These are phyloP conservation scores for Leccinum uliginosum DNA, from an alignment of 768 basidiomycete species.

Conservation along the genomic window DNA sequence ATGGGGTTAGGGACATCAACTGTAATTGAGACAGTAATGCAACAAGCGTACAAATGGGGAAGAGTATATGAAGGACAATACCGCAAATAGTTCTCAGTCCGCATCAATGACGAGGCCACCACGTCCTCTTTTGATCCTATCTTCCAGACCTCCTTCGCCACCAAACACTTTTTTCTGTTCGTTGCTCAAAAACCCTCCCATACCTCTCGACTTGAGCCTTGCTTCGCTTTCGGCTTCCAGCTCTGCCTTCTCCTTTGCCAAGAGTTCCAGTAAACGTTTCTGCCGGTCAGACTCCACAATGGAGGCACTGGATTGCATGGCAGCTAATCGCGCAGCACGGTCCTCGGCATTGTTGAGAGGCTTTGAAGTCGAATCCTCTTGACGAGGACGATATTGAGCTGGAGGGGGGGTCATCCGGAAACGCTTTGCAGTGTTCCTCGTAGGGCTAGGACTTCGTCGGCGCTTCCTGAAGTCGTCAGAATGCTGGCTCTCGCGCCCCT, in stretches of 20 bases:
- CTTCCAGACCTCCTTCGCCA: constrained; percentile 72
- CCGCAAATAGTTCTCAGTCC: constrained; percentile 18
- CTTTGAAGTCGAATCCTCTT: constrained; percentile 10
- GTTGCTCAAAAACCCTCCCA: constrained; percentile 74
- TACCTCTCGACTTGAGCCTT: constrained; percentile 68
- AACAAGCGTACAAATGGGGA: constrained; percentile 7
- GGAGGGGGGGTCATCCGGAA: constrained; percentile 42
- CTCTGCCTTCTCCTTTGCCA: constrained; percentile 78
- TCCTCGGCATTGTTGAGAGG: constrained; percentile 38
- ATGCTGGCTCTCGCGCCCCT: constrained; percentile 20
- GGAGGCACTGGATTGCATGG: constrained; percentile 79
- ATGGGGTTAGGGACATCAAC: neutral
- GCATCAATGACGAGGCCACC: constrained; percentile 65
- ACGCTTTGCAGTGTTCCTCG: constrained; percentile 40
- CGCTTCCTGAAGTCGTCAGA: constrained; percentile 37
- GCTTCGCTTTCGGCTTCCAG: constrained; percentile 65
- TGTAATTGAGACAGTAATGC: constrained; percentile 1
- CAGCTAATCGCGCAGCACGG: constrained; percentile 82
- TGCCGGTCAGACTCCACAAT: constrained; percentile 64
- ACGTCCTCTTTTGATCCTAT: constrained; percentile 68
- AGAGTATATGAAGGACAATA: neutral
- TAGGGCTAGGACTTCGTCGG: constrained; percentile 34
- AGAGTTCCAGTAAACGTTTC: constrained; percentile 59
- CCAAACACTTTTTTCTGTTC: constrained; percentile 86
- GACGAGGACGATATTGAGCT: constrained; percentile 17